phyloP scores from a whole-genome alignment of 2,329 filamentous ascomycete genomes.

The Aureobasidium sp. region DNA sequence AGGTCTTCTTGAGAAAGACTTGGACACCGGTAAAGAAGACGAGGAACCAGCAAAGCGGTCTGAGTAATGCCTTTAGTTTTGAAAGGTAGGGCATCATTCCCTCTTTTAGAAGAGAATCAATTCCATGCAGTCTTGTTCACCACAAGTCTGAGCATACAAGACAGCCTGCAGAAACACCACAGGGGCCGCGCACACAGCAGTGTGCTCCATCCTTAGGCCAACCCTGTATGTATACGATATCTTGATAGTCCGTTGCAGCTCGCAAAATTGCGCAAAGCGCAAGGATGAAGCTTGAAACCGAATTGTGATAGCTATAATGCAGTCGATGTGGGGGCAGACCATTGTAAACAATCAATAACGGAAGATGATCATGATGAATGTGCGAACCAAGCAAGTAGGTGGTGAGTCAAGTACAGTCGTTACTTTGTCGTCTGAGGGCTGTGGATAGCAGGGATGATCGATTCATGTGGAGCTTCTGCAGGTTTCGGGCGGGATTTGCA shows the following conservation, averaged over 20 bases:
- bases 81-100: background rate
- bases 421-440: background rate
- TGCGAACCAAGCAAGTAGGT: background rate
- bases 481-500: no score
- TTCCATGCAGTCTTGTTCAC: background rate
- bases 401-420: background rate
- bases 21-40: slow-evolving; percentile 6
- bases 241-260: background rate
- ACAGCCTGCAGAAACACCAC: background rate
- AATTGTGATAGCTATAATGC: no score
- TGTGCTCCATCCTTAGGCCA: background rate
- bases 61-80: background rate
- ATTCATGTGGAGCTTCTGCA: background rate
- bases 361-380: background rate
- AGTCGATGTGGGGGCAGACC: background rate
- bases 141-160: background rate
- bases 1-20: background rate
- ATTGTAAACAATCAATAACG: background rate
- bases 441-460: background rate
- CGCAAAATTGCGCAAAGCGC: background rate
- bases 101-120: background rate
- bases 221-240: background rate
- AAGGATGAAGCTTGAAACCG: no score
- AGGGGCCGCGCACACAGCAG: background rate
- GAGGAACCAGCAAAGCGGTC: background rate